phyloP scores from a whole-genome alignment of 2,329 filamentous ascomycete species.

The Sordariomycetes sp. region DNA sequence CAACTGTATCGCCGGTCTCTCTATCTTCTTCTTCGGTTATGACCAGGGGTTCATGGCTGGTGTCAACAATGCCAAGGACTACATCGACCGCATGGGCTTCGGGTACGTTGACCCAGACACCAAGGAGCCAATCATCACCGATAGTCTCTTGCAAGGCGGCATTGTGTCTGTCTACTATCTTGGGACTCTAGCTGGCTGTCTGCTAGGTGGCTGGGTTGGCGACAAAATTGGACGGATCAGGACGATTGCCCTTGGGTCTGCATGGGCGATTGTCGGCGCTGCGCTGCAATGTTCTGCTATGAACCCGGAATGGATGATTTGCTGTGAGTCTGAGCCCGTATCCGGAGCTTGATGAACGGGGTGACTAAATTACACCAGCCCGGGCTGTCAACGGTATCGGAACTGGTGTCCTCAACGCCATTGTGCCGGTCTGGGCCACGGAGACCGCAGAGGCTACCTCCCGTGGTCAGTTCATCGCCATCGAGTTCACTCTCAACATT shows the following conservation, averaged over 20 bases:
- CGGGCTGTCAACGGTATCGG: conserved; percentile 51
- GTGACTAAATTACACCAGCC: conserved; percentile 17
- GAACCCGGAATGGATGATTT: conserved; percentile 59
- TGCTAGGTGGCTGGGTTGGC: conserved; percentile 50
- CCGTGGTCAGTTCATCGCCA: conserved; percentile 55
- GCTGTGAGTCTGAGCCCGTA: conserved; percentile 27
- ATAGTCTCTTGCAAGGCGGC: conserved; percentile 28
- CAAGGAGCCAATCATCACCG: conserved; percentile 36
- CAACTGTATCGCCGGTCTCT: conserved; percentile 49
- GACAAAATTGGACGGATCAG: conserved; percentile 49
- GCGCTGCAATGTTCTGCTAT: conserved; percentile 50
- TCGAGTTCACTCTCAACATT: conserved; percentile 63
- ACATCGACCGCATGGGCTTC: conserved; percentile 51
- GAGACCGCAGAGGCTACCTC: conserved; percentile 56
- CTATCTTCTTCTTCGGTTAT: conserved; percentile 56
- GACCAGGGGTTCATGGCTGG: conserved; percentile 47
- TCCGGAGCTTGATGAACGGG: background rate
- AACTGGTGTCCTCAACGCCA: conserved; percentile 57
- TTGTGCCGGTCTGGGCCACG: conserved; percentile 59
- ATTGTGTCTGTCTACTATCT: conserved; percentile 31
- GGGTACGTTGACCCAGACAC: conserved; percentile 40
- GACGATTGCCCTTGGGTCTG: conserved; percentile 45
- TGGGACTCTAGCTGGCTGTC: conserved; percentile 45
- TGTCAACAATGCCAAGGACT: conserved; percentile 52
- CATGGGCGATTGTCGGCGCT: conserved; percentile 48